Conservation (phyloP, 2,329 filamentous ascomycete genomes). For the Penicillium sp. region DNA sequence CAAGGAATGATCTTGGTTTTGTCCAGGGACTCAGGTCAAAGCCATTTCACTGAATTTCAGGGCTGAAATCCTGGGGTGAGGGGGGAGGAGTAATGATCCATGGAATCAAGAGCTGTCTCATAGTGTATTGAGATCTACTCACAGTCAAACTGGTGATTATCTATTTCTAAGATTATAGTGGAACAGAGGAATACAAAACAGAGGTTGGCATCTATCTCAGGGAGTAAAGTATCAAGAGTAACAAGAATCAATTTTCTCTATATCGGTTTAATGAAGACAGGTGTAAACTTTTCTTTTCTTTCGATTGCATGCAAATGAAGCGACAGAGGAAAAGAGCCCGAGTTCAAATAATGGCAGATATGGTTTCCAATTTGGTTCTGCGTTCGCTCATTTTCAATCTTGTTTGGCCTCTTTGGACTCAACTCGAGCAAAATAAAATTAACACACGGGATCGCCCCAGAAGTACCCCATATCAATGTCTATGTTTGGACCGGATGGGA, state of each 20-base stretch:
- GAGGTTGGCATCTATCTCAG: not conserved
- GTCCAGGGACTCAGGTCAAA: too few relatives aligned
- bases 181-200: not conserved
- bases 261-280: constrained; percentile 2
- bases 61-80: not conserved
- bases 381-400: not conserved
- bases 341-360: constrained; percentile 3
- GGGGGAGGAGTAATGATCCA: not conserved
- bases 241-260: constrained; percentile 12
- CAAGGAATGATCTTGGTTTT: too few relatives aligned
- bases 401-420: not conserved
- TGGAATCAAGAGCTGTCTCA: not conserved
- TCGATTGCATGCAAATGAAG: constrained; percentile 10
- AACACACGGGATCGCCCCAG: constrained; percentile 34
- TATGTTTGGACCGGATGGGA: constrained; percentile 31
- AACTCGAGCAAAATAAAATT: not conserved
- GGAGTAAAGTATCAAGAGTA: not conserved
- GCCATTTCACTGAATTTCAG: too few relatives aligned
- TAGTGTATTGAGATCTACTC: too few relatives aligned
- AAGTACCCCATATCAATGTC: constrained; percentile 37
- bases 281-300: constrained; percentile 1
- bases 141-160: too few relatives aligned
- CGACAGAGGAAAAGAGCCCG: constrained; percentile 5
- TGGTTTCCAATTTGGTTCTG: constrained; percentile 5
- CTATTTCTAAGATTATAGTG: too few relatives aligned